These are phyloP conservation scores for Chlamydomonas schloesseri DNA, from an alignment of 139 green algal genomes.

Conservation along the genomic window DNA sequence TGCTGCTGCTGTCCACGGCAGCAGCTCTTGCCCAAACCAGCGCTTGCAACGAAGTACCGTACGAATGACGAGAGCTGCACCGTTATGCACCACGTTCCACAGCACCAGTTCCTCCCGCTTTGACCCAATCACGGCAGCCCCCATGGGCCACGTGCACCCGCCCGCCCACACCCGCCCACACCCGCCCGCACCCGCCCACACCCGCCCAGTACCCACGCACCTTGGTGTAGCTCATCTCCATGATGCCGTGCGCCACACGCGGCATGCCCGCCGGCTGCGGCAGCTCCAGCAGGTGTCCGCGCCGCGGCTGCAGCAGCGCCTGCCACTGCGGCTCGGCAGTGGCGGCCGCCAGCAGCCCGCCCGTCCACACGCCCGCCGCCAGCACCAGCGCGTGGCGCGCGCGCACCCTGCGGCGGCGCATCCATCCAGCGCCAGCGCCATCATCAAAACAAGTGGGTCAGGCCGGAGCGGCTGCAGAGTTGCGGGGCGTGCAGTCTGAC, in stretches of 20 bases:
- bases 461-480: too few relatives aligned
- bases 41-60: too few relatives aligned
- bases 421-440: too few relatives aligned
- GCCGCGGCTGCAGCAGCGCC: conserved; percentile 64
- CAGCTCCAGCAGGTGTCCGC: conserved; percentile 79
- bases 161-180: not conserved
- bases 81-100: too few relatives aligned
- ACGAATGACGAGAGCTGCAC: too few relatives aligned
- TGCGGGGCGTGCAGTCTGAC: too few relatives aligned
- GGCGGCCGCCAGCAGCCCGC: conserved; percentile 52
- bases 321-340: conserved; percentile 59
- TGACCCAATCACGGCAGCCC: too few relatives aligned
- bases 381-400: conserved; percentile 66
- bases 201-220: not conserved
- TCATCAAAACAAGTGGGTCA: too few relatives aligned
- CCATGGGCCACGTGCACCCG: too few relatives aligned
- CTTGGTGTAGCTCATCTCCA: conserved; percentile 83
- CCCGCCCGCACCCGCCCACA: not conserved
- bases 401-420: conserved; percentile 55
- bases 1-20: too few relatives aligned
- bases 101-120: too few relatives aligned
- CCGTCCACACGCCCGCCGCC: conserved; percentile 78
- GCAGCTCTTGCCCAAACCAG: too few relatives aligned
- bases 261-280: conserved; percentile 61
- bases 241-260: conserved; percentile 66